A percentile compares a stretch with the other conserved stretches of the same genome.
phyloP scores from a whole-genome alignment of 1,284 basidiomycete species.

The Boletus austroedulis region DNA sequence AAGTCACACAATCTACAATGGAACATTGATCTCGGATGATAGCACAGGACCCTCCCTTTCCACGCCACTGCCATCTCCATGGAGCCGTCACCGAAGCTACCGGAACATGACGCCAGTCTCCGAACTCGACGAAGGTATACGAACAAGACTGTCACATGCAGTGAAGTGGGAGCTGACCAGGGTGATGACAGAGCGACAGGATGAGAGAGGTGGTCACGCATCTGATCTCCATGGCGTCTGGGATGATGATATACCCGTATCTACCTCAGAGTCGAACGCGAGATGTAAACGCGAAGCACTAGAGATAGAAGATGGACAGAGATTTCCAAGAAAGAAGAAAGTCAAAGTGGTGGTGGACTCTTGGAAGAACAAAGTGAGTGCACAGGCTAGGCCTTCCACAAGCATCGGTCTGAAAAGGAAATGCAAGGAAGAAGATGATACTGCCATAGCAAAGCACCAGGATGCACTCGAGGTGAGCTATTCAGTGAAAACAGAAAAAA shows the following conservation, averaged over 20 bases:
- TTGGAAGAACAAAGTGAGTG: too few species aligned
- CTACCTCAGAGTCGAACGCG: not conserved
- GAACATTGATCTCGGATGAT: not conserved
- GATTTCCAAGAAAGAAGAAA: not conserved
- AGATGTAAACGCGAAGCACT: not conserved
- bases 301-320: not conserved
- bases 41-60: not conserved
- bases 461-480: not conserved
- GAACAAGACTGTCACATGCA: too few species aligned
- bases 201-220: not conserved
- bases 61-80: too few species aligned
- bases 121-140: too few species aligned
- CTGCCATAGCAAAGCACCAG: too few species aligned
- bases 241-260: not conserved
- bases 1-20: not conserved
- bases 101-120: too few species aligned
- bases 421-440: not conserved
- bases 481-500: too few species aligned
- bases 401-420: not conserved
- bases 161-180: too few species aligned
- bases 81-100: too few species aligned
- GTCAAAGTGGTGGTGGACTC: not conserved
- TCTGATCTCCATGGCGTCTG: not conserved
- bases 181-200: too few species aligned
- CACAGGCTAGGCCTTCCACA: not conserved